Evolutionary conservation across 2,329 filamentous ascomycete species (phyloP), one percentile per base, ranked within the genome.

Genomic region (Coleophoma crateriformis): DNA sequence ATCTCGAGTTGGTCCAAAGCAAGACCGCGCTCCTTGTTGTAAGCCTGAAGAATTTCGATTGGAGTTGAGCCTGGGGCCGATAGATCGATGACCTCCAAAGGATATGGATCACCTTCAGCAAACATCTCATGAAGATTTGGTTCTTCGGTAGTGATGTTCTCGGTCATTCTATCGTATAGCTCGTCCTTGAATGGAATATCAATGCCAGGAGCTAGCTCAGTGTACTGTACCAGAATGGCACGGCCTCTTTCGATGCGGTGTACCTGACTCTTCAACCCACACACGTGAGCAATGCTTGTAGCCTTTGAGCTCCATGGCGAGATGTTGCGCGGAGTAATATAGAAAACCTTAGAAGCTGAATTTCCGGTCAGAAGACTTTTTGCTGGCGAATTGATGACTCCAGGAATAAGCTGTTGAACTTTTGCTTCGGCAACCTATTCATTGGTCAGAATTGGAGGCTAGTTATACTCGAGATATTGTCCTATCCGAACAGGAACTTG

Each of bases 241-340:
- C 94, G 82, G 47, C 91, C 94, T 59, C 90, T 82, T 72, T 99
- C 94, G 58, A 97, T 88, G 50, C 92, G 85, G 64, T 85, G 79
- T 32, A 87, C 78, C 47, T 81, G 70, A 39, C 78, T 73, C 59
- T 84, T 81, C 52, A 97, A 74, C 22, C 88, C 91, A 66, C 92
- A 97, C 33, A 96, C 92, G 58, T 94, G 84, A 48, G 92, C 87
- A 67, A 97, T 96, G 66, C 84, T 92, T 43, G 92, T 96, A 27
- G 91, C 92, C 69, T 96, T 91, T 50, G 91, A 96, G 70, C 90
- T 96, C 94, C 94, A 99, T 65, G 94, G 94, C 38, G 91, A 96
- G 58, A 95, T 91, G 61, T 88, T 87, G 58, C 92, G 82, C 17
- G 92, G 92, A 43, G 80, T 83, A 51, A 96, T 78, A 65, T 90